Percentiles rank a stretch among this genome's conserved stretches.
These are phyloP conservation scores for Kluyveromyces dobzhanskii DNA, from an alignment of 805 yeast species.

Conservation along the genomic window DNA sequence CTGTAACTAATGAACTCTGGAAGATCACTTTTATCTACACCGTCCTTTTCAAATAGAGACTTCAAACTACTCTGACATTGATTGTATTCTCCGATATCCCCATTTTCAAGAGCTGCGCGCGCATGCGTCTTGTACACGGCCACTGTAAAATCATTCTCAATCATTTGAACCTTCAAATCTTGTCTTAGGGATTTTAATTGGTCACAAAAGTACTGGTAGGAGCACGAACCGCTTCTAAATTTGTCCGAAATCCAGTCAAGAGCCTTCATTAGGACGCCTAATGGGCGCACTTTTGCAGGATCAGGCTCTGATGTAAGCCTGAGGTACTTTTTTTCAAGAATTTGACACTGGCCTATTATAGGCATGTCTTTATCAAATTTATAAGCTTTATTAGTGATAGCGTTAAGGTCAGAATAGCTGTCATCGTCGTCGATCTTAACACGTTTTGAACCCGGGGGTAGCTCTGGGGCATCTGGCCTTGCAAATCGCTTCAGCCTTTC, in stretches of 20 bases:
- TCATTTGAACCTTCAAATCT: constrained; percentile 86
- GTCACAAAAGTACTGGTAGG: constrained; percentile 73
- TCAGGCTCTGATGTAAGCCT: constrained; percentile 89
- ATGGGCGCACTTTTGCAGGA: constrained; percentile 76
- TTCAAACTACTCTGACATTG: constrained; percentile 84
- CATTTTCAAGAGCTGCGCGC: constrained; percentile 71
- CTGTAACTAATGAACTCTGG: constrained; percentile 68
- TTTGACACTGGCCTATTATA: constrained; percentile 56
- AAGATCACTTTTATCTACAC: constrained; percentile 30
- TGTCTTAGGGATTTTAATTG: constrained; percentile 91
- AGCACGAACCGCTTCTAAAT: constrained; percentile 39
- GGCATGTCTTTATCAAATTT: constrained; percentile 28
- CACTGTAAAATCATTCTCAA: constrained; percentile 68
- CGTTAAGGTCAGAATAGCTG: constrained; percentile 21
- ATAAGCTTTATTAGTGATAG: constrained; percentile 25
- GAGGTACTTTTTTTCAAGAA: constrained; percentile 68
- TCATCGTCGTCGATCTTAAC: constrained; percentile 13
- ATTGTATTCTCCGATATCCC: constrained; percentile 89
- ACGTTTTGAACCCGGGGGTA: constrained; percentile 6
- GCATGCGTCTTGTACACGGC: constrained; percentile 81
- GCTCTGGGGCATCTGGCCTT: constrained; percentile 9
- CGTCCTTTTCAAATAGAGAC: constrained; percentile 44
- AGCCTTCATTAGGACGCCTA: constrained; percentile 49
- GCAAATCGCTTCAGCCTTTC: constrained; percentile 33
- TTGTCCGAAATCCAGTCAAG: constrained; percentile 45